These are phyloP conservation scores for Chlorella sp. DNA, from an alignment of 139 green algal genomes.

Conservation along the genomic window DNA sequence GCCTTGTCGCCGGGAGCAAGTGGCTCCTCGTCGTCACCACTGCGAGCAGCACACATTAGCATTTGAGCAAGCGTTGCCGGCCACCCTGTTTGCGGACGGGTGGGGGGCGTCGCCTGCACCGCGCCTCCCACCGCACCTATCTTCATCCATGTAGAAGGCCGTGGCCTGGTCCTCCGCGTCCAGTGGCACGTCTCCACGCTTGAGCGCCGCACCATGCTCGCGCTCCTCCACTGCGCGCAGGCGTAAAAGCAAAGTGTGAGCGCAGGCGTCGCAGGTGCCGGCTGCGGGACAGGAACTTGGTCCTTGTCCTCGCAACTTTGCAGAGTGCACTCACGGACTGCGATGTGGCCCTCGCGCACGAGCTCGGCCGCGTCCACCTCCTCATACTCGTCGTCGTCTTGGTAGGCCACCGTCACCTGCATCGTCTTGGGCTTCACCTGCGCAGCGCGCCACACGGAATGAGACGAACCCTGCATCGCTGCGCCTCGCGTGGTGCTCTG, in stretches of 20 bases:
- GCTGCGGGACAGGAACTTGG: neutral
- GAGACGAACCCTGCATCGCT: too few species aligned
- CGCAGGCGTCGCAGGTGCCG: too few species aligned
- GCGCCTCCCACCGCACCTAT: too few species aligned
- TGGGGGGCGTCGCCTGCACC: too few species aligned
- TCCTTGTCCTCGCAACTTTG: neutral
- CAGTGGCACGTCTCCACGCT: conserved; percentile 29
- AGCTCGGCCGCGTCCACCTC: conserved; percentile 37
- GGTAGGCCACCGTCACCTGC: conserved; percentile 39
- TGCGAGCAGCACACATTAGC: too few species aligned
- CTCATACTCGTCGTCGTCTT: conserved; percentile 43
- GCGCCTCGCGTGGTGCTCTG: neutral
- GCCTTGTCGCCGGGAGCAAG: neutral
- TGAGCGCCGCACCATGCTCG: conserved; percentile 8
- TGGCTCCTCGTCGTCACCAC: neutral
- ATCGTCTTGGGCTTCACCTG: conserved; percentile 8
- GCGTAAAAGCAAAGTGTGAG: too few species aligned
- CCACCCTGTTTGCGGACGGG: too few species aligned
- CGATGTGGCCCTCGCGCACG: conserved; percentile 36
- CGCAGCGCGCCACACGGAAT: neutral
- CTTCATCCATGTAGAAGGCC: conserved; percentile 15
- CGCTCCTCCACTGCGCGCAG: conserved; percentile 23
- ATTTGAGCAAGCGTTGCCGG: too few species aligned
- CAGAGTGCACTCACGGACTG: conserved; percentile 29
- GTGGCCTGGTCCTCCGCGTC: conserved; percentile 12